phyloP scores from a whole-genome alignment of 805 yeast species.

The Candida corydali region DNA sequence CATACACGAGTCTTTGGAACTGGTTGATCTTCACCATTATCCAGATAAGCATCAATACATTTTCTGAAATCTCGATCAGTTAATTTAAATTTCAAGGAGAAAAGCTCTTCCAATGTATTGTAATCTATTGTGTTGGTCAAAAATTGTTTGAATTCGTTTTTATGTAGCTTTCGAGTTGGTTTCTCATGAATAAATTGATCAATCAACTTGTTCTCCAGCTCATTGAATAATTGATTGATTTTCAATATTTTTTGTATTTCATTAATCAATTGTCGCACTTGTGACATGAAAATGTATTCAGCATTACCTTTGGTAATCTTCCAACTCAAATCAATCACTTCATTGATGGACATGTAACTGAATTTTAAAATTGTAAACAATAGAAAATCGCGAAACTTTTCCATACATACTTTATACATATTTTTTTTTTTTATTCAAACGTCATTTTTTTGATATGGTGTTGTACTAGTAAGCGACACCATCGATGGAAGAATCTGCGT shows the following conservation, averaged over 20 bases:
- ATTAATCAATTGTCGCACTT: constrained; percentile 16
- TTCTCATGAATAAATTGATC: constrained; percentile 15
- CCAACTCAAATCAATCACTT: constrained; percentile 21
- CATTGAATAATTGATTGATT: constrained; percentile 15
- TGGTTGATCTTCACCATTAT: neutral
- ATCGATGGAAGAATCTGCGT: neutral
- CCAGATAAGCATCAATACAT: neutral
- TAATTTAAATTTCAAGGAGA: constrained; percentile 19
- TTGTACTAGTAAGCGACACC: constrained; percentile 1
- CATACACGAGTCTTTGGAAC: constrained; percentile 2
- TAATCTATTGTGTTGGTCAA: constrained; percentile 20
- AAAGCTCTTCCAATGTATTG: constrained; percentile 16
- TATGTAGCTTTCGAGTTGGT: constrained; percentile 18
- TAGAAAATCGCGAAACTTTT: neutral
- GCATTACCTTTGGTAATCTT: constrained; percentile 9
- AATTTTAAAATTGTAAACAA: neutral
- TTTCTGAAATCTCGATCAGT: constrained; percentile 7
- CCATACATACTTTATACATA: too few relatives aligned
- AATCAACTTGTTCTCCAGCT: constrained; percentile 14
- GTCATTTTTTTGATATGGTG: neutral
- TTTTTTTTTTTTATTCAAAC: neutral
- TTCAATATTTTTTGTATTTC: constrained; percentile 19
- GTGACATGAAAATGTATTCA: constrained; percentile 20
- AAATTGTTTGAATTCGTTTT: constrained; percentile 20
- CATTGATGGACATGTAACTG: constrained; percentile 11